Conservation (phyloP, 306 rosid genomes). For the Cajanus cajan region DNA sequence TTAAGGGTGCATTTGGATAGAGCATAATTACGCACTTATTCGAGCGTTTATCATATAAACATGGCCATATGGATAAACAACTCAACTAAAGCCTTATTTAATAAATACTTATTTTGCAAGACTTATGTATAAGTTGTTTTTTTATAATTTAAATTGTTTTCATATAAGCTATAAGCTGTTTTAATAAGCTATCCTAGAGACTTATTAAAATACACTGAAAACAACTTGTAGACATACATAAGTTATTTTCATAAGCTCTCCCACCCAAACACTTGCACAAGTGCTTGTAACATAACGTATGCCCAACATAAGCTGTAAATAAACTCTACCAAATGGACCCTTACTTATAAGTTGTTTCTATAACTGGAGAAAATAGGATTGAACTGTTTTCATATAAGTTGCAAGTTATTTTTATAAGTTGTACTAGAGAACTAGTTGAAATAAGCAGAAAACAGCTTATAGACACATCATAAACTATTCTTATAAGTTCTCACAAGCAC, state of each 20-base stretch:
- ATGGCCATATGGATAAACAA: not conserved
- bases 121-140: not conserved
- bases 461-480: not conserved
- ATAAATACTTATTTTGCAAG: not conserved
- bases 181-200: not conserved
- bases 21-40: not conserved
- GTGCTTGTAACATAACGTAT: not conserved
- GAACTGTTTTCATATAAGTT: not conserved
- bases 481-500: not conserved
- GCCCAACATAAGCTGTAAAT: not conserved
- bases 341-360: not conserved
- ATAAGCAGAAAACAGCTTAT: not conserved
- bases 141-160: not conserved
- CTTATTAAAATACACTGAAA: not conserved
- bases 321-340: not conserved
- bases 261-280: not conserved
- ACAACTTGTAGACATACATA: not conserved
- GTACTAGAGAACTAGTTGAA: not conserved
- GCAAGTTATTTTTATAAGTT: not conserved
- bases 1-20: not conserved
- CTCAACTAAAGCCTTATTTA: not conserved
- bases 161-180: not conserved
- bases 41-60: not conserved
- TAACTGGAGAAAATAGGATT: not conserved
- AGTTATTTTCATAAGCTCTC: not conserved